Evolutionary conservation across 176 grass and related monocot genomes (phyloP).

Genomic region (Typha latifolia): DNA sequence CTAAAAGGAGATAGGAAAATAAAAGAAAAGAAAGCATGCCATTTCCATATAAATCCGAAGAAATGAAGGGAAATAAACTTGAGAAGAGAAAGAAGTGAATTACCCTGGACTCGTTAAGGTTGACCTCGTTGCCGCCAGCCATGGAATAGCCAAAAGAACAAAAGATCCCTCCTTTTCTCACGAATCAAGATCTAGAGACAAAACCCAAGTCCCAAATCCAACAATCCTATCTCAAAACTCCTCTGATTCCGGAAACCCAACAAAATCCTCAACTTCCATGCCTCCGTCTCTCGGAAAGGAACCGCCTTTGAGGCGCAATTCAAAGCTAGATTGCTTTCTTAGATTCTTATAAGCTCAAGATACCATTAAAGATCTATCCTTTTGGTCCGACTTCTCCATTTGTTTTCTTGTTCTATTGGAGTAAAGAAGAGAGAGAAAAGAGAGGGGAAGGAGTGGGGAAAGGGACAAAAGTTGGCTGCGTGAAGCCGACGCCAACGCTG

Average conservation of each 20-base stretch:
- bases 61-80: not conserved
- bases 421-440: not conserved
- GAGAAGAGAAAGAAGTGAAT: conserved; percentile 8
- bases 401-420: too few species aligned
- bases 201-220: not conserved
- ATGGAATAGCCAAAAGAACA: conserved; percentile 23
- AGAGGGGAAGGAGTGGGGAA: not conserved
- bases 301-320: too few species aligned
- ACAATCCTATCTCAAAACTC: not conserved
- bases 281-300: too few species aligned
- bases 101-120: conserved; percentile 96
- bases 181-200: not conserved
- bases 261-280: too few species aligned
- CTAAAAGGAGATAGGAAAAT: too few species aligned
- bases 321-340: not conserved
- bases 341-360: not conserved
- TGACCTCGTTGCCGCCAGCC: conserved; percentile 99
- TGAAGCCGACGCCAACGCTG: conserved; percentile 28
- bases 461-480: conserved; percentile 29
- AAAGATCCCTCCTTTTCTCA: conserved; percentile 24
- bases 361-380: too few species aligned
- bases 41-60: not conserved
- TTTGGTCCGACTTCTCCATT: too few species aligned
- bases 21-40: too few species aligned
- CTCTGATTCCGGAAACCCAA: not conserved